Base-by-base conservation (phyloP, 306 rosid species). In the Prunus kanzakura region DNA sequence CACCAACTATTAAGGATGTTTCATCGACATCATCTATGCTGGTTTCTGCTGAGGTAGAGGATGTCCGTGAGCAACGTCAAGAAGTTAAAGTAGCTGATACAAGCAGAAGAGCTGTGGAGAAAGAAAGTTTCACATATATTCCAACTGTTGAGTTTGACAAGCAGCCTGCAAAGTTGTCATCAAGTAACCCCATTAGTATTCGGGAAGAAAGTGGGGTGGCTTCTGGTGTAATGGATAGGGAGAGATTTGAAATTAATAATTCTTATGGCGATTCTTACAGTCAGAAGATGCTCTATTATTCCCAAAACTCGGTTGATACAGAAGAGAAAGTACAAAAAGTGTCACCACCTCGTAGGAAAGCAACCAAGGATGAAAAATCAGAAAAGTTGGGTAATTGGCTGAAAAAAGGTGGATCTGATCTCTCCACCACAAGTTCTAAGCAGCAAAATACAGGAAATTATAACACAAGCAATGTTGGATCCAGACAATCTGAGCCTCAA, bases 301-400 rank as follows among this genome's bases (percentile, higher is more conserved):
- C 95, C 77, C 88, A 82, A 70, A 89, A 83, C 74, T 78, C 79
- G 47, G 83, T 30, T 72, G 97, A 87, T 79, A 56, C 82, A 8
- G 91, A 85, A 67, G 96, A 88, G 56, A 90, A 82, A 83, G 97
- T 92, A 74, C 92, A 82, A 76, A 89, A 89, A 86, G 97, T 87
- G 57, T 95, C 97, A 35, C 97, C 99, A 47, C 97, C 99, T 30
- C 87, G 86, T 69, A 87, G 96, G 69, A 95, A 92, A 88, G 82
- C 76, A 80, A 54, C 84, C 58, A 87, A 84, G 77, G 99, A 92
- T 50, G 97, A 95, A 70, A 95, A 86, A 74, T 63, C 93, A 43
- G 98, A 95, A 54, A 92, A 88, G 85, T 43, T 81, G 67, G 85
- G 82, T 16, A 85, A 81, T 74, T 92, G 84, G 93, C 81, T 43